phyloP scores from a whole-genome alignment of 139 green algal species.

The Picochlorum sp. region DNA sequence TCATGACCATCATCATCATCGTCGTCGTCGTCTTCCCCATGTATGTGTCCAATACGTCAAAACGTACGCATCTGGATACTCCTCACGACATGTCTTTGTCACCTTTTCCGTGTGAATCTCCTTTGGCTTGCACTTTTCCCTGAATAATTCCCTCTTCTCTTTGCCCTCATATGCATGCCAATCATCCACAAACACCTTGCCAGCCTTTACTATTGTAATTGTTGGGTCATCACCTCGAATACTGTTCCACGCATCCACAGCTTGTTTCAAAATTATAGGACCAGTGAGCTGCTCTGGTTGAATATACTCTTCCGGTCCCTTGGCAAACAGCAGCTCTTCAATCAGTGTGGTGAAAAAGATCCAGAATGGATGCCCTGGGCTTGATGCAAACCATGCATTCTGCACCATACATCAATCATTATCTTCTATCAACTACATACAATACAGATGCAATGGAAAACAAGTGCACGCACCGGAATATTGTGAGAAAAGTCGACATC shows the following conservation, averaged over 20 bases:
- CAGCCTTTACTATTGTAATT: background rate
- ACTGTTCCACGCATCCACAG: background rate
- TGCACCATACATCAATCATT: background rate
- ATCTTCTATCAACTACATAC: background rate
- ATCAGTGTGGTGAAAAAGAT: slow-evolving; percentile 1
- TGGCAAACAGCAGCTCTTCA: background rate
- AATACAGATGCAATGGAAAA: background rate
- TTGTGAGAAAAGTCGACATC: slow-evolving; percentile 22
- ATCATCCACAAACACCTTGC: slow-evolving; percentile 4
- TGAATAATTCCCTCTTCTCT: background rate
- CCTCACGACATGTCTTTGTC: background rate
- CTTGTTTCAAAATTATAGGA: slow-evolving; percentile 1
- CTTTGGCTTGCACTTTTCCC: background rate
- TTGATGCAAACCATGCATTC: slow-evolving; percentile 32
- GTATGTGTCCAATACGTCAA: slow-evolving; percentile 3
- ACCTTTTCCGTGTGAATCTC: background rate
- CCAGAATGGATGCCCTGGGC: slow-evolving; percentile 22
- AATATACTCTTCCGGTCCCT: background rate
- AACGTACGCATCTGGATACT: background rate
- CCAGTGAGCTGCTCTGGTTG: slow-evolving; percentile 2
- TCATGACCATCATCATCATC: background rate
- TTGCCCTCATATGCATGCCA: background rate
- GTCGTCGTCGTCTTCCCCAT: background rate
- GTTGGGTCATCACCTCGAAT: background rate
- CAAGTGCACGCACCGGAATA: slow-evolving; percentile 12